These are phyloP conservation scores for Alternaria hordeiaustralica DNA, from an alignment of 2,329 filamentous ascomycete species.

Conservation along the genomic window DNA sequence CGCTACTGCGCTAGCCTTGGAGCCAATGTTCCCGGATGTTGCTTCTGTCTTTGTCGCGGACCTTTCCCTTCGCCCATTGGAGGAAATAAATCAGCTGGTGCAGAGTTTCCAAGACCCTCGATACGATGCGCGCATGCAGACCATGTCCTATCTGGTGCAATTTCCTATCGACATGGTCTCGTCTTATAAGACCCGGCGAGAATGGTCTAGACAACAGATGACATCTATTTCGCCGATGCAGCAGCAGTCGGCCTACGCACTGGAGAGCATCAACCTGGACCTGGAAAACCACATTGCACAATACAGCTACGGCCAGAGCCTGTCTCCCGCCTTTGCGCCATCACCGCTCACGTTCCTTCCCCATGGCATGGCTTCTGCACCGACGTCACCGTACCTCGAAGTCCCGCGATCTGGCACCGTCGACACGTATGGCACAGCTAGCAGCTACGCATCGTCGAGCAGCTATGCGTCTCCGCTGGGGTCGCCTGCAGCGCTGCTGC, in stretches of 20 bases:
- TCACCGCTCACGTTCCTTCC: constrained; percentile 52
- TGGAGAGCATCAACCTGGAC: constrained; percentile 50
- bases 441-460: constrained; percentile 39
- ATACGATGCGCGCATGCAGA: constrained; percentile 51
- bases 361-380: constrained; percentile 40
- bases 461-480: constrained; percentile 48
- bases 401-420: constrained; percentile 49
- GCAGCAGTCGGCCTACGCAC: constrained; percentile 45
- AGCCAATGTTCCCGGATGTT: constrained; percentile 90
- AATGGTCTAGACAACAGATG: constrained; percentile 49
- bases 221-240: constrained; percentile 42
- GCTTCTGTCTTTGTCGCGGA: constrained; percentile 77
- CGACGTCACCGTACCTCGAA: constrained; percentile 54
- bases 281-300: constrained; percentile 50
- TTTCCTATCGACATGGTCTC: constrained; percentile 54
- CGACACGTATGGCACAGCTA: constrained; percentile 34
- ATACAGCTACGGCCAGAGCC: constrained; percentile 51
- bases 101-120: constrained; percentile 54
- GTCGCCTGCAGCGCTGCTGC: constrained; percentile 44
- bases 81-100: constrained; percentile 82
- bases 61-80: constrained; percentile 79
- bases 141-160: constrained; percentile 55
- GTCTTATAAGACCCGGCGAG: constrained; percentile 50
- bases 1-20: constrained; percentile 83
- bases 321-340: constrained; percentile 59